These are phyloP conservation scores for Trichoderma sp. DNA, from an alignment of 2,329 filamentous ascomycete genomes.

Conservation along the genomic window DNA sequence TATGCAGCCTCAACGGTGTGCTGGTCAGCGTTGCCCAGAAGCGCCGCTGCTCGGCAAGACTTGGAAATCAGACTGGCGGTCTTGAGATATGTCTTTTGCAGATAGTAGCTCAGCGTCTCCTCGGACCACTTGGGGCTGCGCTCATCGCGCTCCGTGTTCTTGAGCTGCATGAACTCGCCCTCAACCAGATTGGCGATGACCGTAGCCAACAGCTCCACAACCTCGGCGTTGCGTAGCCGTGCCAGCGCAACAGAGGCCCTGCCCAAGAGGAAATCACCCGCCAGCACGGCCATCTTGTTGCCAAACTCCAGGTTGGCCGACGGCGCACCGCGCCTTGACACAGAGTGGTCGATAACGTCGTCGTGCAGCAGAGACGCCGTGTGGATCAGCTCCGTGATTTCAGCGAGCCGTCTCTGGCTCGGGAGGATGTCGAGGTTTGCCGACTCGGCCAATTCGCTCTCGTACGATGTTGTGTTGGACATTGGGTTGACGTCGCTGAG, in stretches of 20 bases:
- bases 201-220: slow-evolving; percentile 89
- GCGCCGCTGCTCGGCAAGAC: slow-evolving; percentile 84
- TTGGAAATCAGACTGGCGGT: slow-evolving; percentile 95
- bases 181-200: slow-evolving; percentile 98
- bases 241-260: slow-evolving; percentile 92
- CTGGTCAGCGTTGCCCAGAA: slow-evolving; percentile 75
- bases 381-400: slow-evolving; percentile 97
- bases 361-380: slow-evolving; percentile 95
- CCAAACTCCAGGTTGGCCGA: slow-evolving; percentile 95
- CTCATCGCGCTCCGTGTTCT: slow-evolving; percentile 92
- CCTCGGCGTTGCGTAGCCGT: slow-evolving; percentile 86
- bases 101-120: slow-evolving; percentile 86
- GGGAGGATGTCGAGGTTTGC: slow-evolving; percentile 73
- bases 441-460: slow-evolving; percentile 41
- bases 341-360: slow-evolving; percentile 94
- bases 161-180: slow-evolving; percentile 99
- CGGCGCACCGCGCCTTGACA: slow-evolving; percentile 77
- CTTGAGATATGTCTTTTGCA: slow-evolving; percentile 98
- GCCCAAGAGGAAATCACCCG: slow-evolving; percentile 93
- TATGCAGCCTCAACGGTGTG: slow-evolving; percentile 90
- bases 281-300: slow-evolving; percentile 98
- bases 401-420: slow-evolving; percentile 87
- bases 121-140: slow-evolving; percentile 81
- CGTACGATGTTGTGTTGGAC: slow-evolving; percentile 48
- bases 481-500: slow-evolving; percentile 82